Conservation (phyloP, 2,329 filamentous ascomycete genomes). For the Fusarium nelsonii region DNA sequence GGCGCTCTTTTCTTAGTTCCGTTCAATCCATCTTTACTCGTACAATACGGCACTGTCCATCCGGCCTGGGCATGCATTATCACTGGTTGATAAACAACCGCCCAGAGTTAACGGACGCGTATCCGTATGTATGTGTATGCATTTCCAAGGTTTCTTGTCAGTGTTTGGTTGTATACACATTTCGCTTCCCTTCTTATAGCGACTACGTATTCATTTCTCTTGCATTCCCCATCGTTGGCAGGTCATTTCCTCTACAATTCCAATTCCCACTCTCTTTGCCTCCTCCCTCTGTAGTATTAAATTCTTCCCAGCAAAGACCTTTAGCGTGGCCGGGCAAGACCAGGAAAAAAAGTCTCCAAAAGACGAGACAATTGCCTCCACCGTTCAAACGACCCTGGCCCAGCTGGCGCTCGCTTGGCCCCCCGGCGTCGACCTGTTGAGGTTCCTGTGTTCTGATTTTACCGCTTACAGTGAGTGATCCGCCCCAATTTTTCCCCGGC, state of each 20-base stretch:
- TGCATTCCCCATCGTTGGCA: conserved; percentile 22
- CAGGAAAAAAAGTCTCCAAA: conserved; percentile 1
- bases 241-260: conserved; percentile 24
- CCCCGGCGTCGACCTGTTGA: not conserved
- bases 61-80: conserved; percentile 22
- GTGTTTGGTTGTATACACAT: not conserved
- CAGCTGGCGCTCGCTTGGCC: not conserved
- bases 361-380: conserved; percentile 17
- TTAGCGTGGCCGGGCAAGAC: not conserved
- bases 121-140: not conserved
- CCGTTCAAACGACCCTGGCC: conserved; percentile 7
- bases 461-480: conserved; percentile 28
- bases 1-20: conserved; percentile 9
- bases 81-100: conserved; percentile 25
- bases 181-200: not conserved
- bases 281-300: not conserved
- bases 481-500: conserved; percentile 36
- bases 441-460: conserved; percentile 18
- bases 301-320: not conserved
- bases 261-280: conserved; percentile 13
- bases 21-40: conserved; percentile 10
- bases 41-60: conserved; percentile 7
- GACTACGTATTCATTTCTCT: conserved; percentile 23
- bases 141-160: conserved; percentile 21
- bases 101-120: conserved; percentile 24